Conservation (phyloP, 257 asterid genomes). For the Solanum megistacrolobum region DNA sequence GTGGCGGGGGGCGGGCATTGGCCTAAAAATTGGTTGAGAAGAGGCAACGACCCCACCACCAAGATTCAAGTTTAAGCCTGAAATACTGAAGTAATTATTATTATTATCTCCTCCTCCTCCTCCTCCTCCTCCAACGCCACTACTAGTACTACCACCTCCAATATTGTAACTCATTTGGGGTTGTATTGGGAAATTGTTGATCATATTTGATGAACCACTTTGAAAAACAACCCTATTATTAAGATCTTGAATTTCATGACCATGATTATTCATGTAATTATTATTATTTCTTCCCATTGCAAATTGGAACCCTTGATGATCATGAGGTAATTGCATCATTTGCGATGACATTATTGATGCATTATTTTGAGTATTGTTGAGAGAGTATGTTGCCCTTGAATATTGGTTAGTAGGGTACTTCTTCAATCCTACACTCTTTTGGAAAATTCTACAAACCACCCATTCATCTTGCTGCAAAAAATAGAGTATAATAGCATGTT, state of each 20-base stretch:
- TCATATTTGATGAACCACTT: constrained; percentile 16
- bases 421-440: constrained; percentile 63
- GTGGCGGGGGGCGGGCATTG: constrained; percentile 7
- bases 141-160: background rate
- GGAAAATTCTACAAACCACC: constrained; percentile 94
- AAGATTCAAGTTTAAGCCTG: constrained; percentile 70
- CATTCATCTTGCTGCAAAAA: constrained; percentile 80
- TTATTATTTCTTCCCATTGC: constrained; percentile 14
- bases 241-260: constrained; percentile 46
- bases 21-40: constrained; percentile 27
- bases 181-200: constrained; percentile 34
- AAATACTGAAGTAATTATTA: constrained; percentile 49
- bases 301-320: constrained; percentile 21
- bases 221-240: constrained; percentile 17
- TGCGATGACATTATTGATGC: constrained; percentile 34
- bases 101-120: background rate
- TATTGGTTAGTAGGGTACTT: constrained; percentile 48
- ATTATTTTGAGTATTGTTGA: constrained; percentile 26
- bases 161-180: constrained; percentile 35
- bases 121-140: background rate
- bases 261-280: constrained; percentile 33
- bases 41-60: constrained; percentile 22
- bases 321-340: constrained; percentile 29
- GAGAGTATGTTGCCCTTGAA: constrained; percentile 37
- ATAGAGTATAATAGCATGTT: background rate